A percentile compares a stretch with the other conserved stretches of the same genome.
Conservation (phyloP, 1,284 basidiomycete species). For the Sparassis latifolia region DNA sequence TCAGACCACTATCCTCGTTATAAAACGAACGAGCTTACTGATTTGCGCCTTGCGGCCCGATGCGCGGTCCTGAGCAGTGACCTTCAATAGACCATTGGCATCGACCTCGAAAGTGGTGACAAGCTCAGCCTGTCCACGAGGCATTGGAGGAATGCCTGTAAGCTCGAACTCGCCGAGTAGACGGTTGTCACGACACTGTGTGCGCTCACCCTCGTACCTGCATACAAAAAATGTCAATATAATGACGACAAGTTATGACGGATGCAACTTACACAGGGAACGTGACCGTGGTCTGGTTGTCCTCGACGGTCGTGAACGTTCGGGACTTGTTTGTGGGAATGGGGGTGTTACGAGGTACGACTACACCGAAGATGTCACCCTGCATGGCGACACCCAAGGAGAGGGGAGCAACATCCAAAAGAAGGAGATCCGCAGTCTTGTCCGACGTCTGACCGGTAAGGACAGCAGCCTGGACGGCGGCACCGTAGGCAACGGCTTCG, state of each 20-base stretch:
- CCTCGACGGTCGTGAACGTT: slow-evolving; percentile 95
- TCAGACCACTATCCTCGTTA: not conserved
- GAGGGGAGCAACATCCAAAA: slow-evolving; percentile 93
- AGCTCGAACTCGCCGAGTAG: slow-evolving; percentile 97
- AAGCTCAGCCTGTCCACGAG: slow-evolving; percentile 92
- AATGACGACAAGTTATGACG: slow-evolving; percentile 1
- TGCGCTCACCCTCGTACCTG: slow-evolving; percentile 94
- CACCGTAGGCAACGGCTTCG: slow-evolving; percentile 93
- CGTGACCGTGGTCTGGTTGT: slow-evolving; percentile 97
- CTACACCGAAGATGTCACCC: slow-evolving; percentile 94
- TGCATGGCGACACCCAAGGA: slow-evolving; percentile 99
- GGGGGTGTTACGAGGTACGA: slow-evolving; percentile 95
- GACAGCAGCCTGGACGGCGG: slow-evolving; percentile 94
- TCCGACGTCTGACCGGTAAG: slow-evolving; percentile 95
- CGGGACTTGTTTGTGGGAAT: slow-evolving; percentile 97
- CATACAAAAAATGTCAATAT: not conserved
- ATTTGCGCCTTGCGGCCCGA: slow-evolving; percentile 96
- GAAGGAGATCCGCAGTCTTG: slow-evolving; percentile 90
- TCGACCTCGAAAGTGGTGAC: slow-evolving; percentile 97
- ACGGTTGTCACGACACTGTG: slow-evolving; percentile 95
- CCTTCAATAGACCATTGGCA: slow-evolving; percentile 94
- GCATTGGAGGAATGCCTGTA: slow-evolving; percentile 93
- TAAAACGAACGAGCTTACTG: slow-evolving; percentile 34
- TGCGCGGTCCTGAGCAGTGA: slow-evolving; percentile 90
- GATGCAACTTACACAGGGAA: slow-evolving; percentile 78